These are phyloP conservation scores for Suhomyces bolitotheri DNA, from an alignment of 1,139 yeast species.

Conservation along the genomic window DNA sequence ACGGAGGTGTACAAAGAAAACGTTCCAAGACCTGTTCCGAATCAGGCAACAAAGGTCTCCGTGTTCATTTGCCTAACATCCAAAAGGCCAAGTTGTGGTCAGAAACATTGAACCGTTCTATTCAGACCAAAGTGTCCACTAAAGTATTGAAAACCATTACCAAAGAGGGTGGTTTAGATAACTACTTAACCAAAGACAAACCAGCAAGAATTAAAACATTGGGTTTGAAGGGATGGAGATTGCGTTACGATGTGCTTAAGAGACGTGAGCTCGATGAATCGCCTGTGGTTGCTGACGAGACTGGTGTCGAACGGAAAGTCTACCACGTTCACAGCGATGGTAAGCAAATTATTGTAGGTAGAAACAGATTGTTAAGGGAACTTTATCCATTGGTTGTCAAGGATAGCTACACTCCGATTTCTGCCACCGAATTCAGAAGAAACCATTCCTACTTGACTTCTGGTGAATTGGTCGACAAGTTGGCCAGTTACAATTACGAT, in stretches of 20 bases:
- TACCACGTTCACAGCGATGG: slow-evolving; percentile 52
- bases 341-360: slow-evolving; percentile 58
- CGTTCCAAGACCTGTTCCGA: slow-evolving; percentile 81
- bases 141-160: slow-evolving; percentile 82
- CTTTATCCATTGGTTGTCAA: slow-evolving; percentile 55
- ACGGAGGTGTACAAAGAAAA: slow-evolving; percentile 82
- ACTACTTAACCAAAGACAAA: slow-evolving; percentile 80
- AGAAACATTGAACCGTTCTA: slow-evolving; percentile 60
- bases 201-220: slow-evolving; percentile 88
- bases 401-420: slow-evolving; percentile 45
- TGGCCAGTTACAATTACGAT: slow-evolving; percentile 37
- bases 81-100: slow-evolving; percentile 80
- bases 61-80: slow-evolving; percentile 83
- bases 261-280: slow-evolving; percentile 28
- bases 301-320: slow-evolving; percentile 42
- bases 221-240: slow-evolving; percentile 89
- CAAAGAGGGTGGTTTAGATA: slow-evolving; percentile 92
- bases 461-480: slow-evolving; percentile 43
- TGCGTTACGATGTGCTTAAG: slow-evolving; percentile 70
- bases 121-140: slow-evolving; percentile 68
- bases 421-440: slow-evolving; percentile 46
- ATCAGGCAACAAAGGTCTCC: slow-evolving; percentile 66
- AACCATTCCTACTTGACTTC: slow-evolving; percentile 40
- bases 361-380: slow-evolving; percentile 56
- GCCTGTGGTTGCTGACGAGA: slow-evolving; percentile 25